Conservation (phyloP, 75 land plant species). For the Chamaecyparis obtusa region DNA sequence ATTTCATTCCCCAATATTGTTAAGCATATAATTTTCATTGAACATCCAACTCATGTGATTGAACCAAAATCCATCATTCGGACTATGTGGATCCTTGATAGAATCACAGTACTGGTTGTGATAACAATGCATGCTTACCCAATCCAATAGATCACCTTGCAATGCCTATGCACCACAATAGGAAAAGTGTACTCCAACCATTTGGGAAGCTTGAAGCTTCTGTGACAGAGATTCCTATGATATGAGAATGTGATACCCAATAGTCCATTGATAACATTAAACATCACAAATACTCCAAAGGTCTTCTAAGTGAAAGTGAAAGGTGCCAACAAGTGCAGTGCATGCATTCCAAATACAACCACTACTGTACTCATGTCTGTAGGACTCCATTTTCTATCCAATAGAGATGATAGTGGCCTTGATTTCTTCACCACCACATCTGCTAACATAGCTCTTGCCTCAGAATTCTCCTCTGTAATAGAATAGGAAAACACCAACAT, state of each 20-base stretch:
- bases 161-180: slow-evolving; percentile 77
- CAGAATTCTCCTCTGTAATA: neutral
- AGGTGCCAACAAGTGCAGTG: slow-evolving; percentile 54
- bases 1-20: slow-evolving; percentile 48
- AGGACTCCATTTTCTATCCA: slow-evolving; percentile 47
- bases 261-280: slow-evolving; percentile 65
- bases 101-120: slow-evolving; percentile 84
- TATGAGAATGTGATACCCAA: slow-evolving; percentile 78
- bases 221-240: slow-evolving; percentile 75
- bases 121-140: slow-evolving; percentile 87
- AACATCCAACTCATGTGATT: slow-evolving; percentile 85
- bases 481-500: neutral
- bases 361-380: slow-evolving; percentile 41
- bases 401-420: slow-evolving; percentile 20
- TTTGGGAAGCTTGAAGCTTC: slow-evolving; percentile 76
- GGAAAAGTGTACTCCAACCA: slow-evolving; percentile 77
- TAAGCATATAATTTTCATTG: slow-evolving; percentile 31
- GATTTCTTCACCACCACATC: slow-evolving; percentile 55
- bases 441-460: slow-evolving; percentile 41
- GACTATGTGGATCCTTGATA: slow-evolving; percentile 76
- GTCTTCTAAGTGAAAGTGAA: slow-evolving; percentile 69
- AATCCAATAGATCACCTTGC: slow-evolving; percentile 79
- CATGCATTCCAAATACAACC: slow-evolving; percentile 55
- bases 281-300: slow-evolving; percentile 42
- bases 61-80: slow-evolving; percentile 77